Conservation (phyloP, 1,139 yeast species). For the Fermentozyma sake region DNA sequence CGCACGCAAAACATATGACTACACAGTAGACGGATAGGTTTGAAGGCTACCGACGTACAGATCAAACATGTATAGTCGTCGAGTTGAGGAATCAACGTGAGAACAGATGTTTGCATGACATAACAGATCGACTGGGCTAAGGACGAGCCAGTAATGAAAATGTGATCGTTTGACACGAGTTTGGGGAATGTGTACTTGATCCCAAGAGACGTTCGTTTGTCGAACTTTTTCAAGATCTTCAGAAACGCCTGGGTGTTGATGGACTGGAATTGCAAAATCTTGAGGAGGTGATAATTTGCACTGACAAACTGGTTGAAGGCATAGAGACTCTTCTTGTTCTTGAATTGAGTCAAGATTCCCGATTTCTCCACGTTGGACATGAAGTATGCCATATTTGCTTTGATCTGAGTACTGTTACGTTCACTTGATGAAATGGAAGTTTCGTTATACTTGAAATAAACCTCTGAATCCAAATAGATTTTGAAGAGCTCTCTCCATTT, state of each 20-base stretch:
- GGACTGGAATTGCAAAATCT: constrained; percentile 57
- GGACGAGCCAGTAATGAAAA: constrained; percentile 43
- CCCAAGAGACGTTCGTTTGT: constrained; percentile 61
- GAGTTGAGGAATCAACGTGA: constrained; percentile 62
- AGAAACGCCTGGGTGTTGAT: constrained; percentile 60
- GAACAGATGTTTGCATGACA: constrained; percentile 50
- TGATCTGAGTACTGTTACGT: constrained; percentile 31
- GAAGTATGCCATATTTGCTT: constrained; percentile 40
- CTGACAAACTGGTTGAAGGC: constrained; percentile 50
- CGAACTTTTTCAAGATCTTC: constrained; percentile 70
- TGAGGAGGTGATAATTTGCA: constrained; percentile 52
- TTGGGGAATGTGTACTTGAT: constrained; percentile 46
- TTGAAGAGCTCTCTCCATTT: constrained; percentile 70
- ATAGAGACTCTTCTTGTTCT: constrained; percentile 41
- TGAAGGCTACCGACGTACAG: constrained; percentile 64
- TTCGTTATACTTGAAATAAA: constrained; percentile 58
- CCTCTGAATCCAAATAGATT: constrained; percentile 61
- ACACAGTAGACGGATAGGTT: constrained; percentile 62
- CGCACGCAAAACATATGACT: constrained; percentile 68
- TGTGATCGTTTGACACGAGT: constrained; percentile 41
- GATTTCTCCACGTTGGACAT: constrained; percentile 38
- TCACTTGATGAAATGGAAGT: constrained; percentile 35
- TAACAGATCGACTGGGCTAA: constrained; percentile 53
- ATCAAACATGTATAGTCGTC: constrained; percentile 75
- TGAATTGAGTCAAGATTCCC: constrained; percentile 40